These are phyloP conservation scores for Apiotrichum akiyoshidainum DNA, from an alignment of 1,284 basidiomycete species.

Conservation along the genomic window DNA sequence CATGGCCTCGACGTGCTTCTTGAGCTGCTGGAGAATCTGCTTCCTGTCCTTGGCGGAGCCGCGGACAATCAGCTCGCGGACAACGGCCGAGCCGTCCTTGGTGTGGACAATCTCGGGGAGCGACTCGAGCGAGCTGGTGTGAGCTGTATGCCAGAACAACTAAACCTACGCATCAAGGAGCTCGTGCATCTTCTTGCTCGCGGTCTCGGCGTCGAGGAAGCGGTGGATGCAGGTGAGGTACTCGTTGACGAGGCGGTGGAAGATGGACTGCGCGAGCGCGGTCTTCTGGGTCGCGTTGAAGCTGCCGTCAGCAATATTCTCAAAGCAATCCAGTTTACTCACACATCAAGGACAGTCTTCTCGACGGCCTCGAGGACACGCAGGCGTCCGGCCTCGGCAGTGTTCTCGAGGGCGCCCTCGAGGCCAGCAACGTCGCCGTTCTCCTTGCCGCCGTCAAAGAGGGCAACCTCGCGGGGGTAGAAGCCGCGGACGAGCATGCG, in stretches of 20 bases:
- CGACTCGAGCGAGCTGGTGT: constrained; percentile 62
- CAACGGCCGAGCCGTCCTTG: constrained; percentile 78
- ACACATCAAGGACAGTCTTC: constrained; percentile 73
- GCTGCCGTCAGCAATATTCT: constrained; percentile 48
- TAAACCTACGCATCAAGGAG: constrained; percentile 36
- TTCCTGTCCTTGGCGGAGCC: constrained; percentile 86
- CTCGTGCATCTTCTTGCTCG: constrained; percentile 50
- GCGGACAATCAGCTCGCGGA: constrained; percentile 73
- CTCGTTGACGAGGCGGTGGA: constrained; percentile 64
- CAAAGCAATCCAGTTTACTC: constrained; percentile 37
- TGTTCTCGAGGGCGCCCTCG: constrained; percentile 62
- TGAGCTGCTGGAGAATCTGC: constrained; percentile 76
- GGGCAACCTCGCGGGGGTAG: constrained; percentile 76
- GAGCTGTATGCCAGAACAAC: constrained; percentile 49
- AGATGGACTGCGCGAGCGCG: constrained; percentile 74
- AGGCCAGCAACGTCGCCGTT: constrained; percentile 55
- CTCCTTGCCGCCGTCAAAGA: constrained; percentile 67
- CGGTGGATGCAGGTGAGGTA: constrained; percentile 49
- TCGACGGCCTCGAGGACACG: constrained; percentile 67
- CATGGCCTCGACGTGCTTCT: constrained; percentile 80
- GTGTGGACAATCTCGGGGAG: constrained; percentile 89
- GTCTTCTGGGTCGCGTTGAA: constrained; percentile 88
- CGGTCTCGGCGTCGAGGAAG: constrained; percentile 41
- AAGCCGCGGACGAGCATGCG: constrained; percentile 75
- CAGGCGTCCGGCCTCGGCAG: constrained; percentile 62